Percentiles rank a stretch among this genome's conserved stretches.
phyloP scores from a whole-genome alignment of 768 basidiomycete genomes.

The Podaxis sp. region DNA sequence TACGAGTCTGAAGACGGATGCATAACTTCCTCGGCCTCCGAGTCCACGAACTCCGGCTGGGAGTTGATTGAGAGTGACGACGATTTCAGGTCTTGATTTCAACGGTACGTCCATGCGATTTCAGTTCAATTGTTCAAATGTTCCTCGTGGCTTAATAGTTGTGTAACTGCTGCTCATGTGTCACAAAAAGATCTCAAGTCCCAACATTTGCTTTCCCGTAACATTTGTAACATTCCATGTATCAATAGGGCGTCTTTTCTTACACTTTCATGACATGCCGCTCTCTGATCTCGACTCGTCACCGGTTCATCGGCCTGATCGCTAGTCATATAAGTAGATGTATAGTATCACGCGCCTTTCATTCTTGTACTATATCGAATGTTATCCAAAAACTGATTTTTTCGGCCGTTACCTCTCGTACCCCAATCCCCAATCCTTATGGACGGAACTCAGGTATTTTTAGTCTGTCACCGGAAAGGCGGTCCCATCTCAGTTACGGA shows the following conservation, averaged over 20 bases:
- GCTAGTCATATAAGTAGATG: neutral
- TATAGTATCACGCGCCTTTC: neutral
- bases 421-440: neutral
- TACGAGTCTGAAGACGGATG: constrained; percentile 13
- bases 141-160: neutral
- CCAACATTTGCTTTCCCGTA: neutral
- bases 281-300: neutral
- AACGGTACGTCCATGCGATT: neutral
- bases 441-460: neutral
- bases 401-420: neutral
- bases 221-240: neutral
- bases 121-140: neutral
- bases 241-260: neutral
- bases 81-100: neutral
- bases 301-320: neutral
- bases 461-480: neutral
- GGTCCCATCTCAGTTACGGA: neutral
- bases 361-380: neutral
- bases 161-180: neutral
- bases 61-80: constrained; percentile 12
- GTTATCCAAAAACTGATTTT: neutral
- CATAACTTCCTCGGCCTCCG: constrained; percentile 5
- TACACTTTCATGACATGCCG: neutral
- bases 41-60: constrained; percentile 13
- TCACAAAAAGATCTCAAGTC: neutral